Evolutionary conservation across 2,329 filamentous ascomycete species (phyloP), one percentile per base, ranked within the genome.

Genomic region (Penicillium sp.): DNA sequence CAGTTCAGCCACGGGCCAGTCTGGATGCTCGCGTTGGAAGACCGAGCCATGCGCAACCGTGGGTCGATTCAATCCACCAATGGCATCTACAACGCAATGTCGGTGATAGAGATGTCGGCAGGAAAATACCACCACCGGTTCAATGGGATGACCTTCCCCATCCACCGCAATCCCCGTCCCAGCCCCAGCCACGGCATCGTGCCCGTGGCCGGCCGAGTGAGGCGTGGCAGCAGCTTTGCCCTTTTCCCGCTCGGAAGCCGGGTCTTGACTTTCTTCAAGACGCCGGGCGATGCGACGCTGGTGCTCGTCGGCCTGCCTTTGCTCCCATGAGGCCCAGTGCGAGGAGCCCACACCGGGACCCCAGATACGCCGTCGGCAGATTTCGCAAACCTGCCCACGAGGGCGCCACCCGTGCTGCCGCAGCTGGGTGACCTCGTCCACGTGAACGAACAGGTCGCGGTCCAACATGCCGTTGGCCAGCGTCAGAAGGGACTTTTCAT

Each of bases 331-430:
- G 52, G 90, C 87, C 81, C 92, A 96, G 1, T 96, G 84, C 39
- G 87, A 84, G 0, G 86, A 84, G 0, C 90, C 89, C 0, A 92
- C 88, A 0, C 92, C 93, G 0, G 93, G 92, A 0, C 95, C 96
- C 94, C 95, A 99, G 1, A 92, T 85, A 6, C 93, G 83, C 50
- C 85, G 85, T 50, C 88, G 88, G 67, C 96, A 99, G 1, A 87
- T 88, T 75, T 97, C 94, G 72, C 96, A 99, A 0, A 89, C 89
- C 55, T 94, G 93, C 0, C 92, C 89, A 35, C 89, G 83, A 0
- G 95, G 92, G 50, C 94, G 83, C 95, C 95, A 99, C 1, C 95
- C 96, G 27, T 88, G 86, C 73, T 93, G 89, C 2, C 95, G 84
- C 6, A 95, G 83, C 55, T 85, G 82, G 7, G 90, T 86, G 5